Conservation (phyloP, 306 rosid species). For the Adenanthera pavonina region DNA sequence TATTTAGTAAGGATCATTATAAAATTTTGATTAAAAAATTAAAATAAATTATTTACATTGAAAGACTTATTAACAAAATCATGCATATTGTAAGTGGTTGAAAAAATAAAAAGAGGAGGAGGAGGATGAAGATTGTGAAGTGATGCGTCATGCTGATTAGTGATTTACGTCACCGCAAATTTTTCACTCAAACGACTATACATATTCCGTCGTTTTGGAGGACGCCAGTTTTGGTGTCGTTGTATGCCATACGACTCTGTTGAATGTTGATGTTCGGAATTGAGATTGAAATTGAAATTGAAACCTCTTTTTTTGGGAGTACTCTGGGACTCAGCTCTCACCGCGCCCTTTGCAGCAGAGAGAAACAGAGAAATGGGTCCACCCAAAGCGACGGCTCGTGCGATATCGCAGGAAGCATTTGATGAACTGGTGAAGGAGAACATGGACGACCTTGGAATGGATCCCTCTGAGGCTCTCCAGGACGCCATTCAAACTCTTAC, state of each 20-base stretch:
- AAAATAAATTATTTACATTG: too few species aligned
- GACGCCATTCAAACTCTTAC: constrained; percentile 84
- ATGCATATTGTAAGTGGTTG: background rate
- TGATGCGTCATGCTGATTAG: background rate
- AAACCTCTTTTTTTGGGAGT: background rate
- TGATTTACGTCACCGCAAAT: background rate
- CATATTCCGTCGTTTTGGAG: background rate
- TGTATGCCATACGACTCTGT: background rate
- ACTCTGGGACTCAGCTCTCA: background rate
- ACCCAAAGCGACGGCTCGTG: constrained; percentile 58
- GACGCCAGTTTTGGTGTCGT: background rate
- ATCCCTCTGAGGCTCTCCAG: constrained; percentile 80
- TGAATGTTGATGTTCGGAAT: background rate
- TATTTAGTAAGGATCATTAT: background rate
- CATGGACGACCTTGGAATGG: constrained; percentile 92
- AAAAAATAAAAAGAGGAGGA: too few species aligned
- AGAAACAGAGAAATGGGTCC: constrained; percentile 57
- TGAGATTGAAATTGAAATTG: background rate
- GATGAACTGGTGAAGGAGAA: constrained; percentile 86
- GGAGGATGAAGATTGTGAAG: too few species aligned
- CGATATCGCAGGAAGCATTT: constrained; percentile 91
- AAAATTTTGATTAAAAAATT: background rate
- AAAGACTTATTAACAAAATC: background rate
- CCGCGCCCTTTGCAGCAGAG: background rate
- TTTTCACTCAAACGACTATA: background rate